Evolutionary conservation across 2,329 filamentous ascomycete species (phyloP).

Genomic region (Cercospora zeae-maydis): DNA sequence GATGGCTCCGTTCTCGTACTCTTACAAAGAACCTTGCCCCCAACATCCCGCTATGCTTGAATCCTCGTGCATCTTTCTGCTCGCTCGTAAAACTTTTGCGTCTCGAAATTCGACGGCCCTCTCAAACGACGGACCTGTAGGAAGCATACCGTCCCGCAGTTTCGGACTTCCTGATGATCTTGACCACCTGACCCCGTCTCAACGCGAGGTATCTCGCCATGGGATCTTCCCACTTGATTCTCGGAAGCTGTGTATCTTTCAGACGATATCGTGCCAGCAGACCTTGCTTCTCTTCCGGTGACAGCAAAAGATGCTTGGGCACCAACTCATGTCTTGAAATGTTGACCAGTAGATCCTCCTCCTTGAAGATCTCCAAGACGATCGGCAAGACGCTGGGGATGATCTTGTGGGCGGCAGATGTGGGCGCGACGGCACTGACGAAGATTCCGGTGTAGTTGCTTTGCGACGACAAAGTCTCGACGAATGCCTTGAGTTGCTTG

Average conservation of each 20-base stretch:
- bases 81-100: neutral
- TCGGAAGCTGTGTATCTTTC: constrained; percentile 94
- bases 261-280: constrained; percentile 85
- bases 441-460: constrained; percentile 89
- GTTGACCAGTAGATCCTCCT: constrained; percentile 94
- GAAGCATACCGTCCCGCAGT: constrained; percentile 95
- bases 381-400: constrained; percentile 73
- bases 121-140: constrained; percentile 66
- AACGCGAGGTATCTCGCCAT: constrained; percentile 89
- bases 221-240: constrained; percentile 87
- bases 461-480: constrained; percentile 72
- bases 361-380: constrained; percentile 89
- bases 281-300: constrained; percentile 80
- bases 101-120: neutral
- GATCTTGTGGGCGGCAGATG: constrained; percentile 81
- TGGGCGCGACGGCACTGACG: constrained; percentile 77
- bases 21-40: constrained; percentile 12
- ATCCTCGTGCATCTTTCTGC: constrained; percentile 8
- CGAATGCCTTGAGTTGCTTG: constrained; percentile 87
- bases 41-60: constrained; percentile 22
- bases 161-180: constrained; percentile 94
- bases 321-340: constrained; percentile 98
- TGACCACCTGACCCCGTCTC: constrained; percentile 89
- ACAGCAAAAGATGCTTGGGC: constrained; percentile 86
- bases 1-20: neutral